These are phyloP conservation scores for Phoenix roebelenii DNA, from an alignment of 176 grass and related monocot genomes.

Conservation along the genomic window DNA sequence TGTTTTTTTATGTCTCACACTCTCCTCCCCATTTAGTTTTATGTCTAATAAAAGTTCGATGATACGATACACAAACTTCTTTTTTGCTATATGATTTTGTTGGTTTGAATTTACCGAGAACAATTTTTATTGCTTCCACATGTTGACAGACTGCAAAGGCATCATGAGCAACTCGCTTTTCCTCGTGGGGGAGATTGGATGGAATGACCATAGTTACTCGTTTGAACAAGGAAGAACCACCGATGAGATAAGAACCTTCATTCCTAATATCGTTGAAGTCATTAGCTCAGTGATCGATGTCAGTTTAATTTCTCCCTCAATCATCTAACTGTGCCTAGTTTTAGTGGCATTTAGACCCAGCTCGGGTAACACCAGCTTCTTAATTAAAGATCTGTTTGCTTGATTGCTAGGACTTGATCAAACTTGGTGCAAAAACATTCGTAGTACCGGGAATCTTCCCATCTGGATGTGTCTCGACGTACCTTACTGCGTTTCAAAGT, in stretches of 20 bases:
- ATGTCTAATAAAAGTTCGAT: no score
- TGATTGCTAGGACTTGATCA: not conserved
- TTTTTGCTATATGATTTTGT: no score
- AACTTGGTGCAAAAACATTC: not conserved
- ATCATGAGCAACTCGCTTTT: not conserved
- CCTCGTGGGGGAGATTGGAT: constrained; percentile 7
- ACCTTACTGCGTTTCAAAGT: not conserved
- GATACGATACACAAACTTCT: no score
- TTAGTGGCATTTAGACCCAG: no score
- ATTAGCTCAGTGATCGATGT: not conserved
- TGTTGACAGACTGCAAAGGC: not conserved
- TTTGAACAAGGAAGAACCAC: not conserved
- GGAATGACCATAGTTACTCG: not conserved
- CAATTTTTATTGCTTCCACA: no score
- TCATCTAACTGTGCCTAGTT: no score
- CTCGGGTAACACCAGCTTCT: no score
- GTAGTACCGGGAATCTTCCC: constrained; percentile 1
- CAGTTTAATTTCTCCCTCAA: no score
- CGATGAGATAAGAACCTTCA: not conserved
- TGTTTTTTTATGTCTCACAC: no score
- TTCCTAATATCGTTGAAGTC: not conserved
- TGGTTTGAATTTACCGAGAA: no score
- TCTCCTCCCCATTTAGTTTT: no score
- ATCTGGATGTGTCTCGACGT: not conserved
- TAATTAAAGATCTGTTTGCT: not conserved